phyloP scores from a whole-genome alignment of 306 rosid species.

The Comarum palustre region DNA sequence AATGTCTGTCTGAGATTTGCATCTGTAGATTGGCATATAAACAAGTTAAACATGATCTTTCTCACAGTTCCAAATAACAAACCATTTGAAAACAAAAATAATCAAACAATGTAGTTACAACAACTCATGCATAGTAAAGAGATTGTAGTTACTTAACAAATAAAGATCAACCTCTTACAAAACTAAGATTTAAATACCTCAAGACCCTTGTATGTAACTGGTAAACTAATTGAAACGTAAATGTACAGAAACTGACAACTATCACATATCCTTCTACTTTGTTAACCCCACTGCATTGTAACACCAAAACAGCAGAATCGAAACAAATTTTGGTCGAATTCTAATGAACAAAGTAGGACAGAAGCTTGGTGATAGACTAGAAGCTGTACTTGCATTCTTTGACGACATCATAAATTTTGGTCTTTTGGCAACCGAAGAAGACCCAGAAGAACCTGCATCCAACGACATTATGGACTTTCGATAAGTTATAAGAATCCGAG shows the following conservation, averaged over 20 bases:
- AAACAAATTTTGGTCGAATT: not conserved
- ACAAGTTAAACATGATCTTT: not conserved
- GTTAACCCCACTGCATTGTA: not conserved
- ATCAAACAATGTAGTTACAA: not conserved
- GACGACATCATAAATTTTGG: slow-evolving; percentile 41
- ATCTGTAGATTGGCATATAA: slow-evolving; percentile 40
- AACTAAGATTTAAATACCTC: not conserved
- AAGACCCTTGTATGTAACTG: not conserved
- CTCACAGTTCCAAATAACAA: not conserved
- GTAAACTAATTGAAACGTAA: not conserved
- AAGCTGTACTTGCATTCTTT: slow-evolving; percentile 39
- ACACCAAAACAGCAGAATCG: not conserved
- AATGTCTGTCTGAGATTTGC: slow-evolving; percentile 44
- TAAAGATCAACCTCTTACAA: not conserved
- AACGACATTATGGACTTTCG: not conserved
- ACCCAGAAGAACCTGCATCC: slow-evolving; percentile 31
- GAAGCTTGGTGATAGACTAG: slow-evolving; percentile 22
- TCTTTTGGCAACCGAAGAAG: slow-evolving; percentile 58
- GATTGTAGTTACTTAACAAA: not conserved
- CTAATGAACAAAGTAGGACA: not conserved
- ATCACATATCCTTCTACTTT: not conserved
- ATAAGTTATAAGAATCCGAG: not conserved
- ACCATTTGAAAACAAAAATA: not conserved
- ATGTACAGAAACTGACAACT: not conserved
- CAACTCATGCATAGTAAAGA: not conserved